These are phyloP conservation scores for Euphrasia confusa DNA, from an alignment of 257 asterid genomes.

Conservation along the genomic window DNA sequence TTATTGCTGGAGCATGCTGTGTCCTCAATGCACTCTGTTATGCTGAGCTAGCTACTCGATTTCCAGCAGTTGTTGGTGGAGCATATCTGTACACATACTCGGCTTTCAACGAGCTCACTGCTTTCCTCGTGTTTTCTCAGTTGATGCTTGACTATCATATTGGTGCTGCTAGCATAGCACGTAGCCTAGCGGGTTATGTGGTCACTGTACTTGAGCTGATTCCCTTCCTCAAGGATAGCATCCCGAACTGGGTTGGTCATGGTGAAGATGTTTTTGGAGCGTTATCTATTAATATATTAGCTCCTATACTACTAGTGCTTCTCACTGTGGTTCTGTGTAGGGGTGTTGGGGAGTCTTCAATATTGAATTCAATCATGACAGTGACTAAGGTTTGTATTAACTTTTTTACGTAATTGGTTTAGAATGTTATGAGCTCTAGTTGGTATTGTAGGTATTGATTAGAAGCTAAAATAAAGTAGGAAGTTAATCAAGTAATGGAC, in stretches of 20 bases:
- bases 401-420: background rate
- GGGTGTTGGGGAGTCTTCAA: slow-evolving; percentile 94
- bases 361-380: slow-evolving; percentile 72
- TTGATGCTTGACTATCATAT: slow-evolving; percentile 96
- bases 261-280: slow-evolving; percentile 82
- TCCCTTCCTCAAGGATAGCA: slow-evolving; percentile 65
- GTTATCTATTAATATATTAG: slow-evolving; percentile 67
- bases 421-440: slow-evolving; percentile 10
- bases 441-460: background rate
- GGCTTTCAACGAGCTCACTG: slow-evolving; percentile 92
- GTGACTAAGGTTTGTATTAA: slow-evolving; percentile 57
- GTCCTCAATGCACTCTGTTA: slow-evolving; percentile 89
- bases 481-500: slow-evolving; percentile 1
- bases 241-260: slow-evolving; percentile 93
- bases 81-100: slow-evolving; percentile 87
- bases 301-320: slow-evolving; percentile 78
- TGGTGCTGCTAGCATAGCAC: slow-evolving; percentile 98
- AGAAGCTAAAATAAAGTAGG: background rate
- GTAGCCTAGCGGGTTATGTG: slow-evolving; percentile 91
- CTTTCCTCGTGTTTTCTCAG: slow-evolving; percentile 89
- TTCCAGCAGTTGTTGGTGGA: slow-evolving; percentile 98
- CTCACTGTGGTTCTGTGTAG: slow-evolving; percentile 70
- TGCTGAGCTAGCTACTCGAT: slow-evolving; percentile 90
- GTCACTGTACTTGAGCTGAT: slow-evolving; percentile 76
- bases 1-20: slow-evolving; percentile 85